Evolutionary conservation across 306 rosid species (phyloP).

Genomic region (Echinosophora koreensis): DNA sequence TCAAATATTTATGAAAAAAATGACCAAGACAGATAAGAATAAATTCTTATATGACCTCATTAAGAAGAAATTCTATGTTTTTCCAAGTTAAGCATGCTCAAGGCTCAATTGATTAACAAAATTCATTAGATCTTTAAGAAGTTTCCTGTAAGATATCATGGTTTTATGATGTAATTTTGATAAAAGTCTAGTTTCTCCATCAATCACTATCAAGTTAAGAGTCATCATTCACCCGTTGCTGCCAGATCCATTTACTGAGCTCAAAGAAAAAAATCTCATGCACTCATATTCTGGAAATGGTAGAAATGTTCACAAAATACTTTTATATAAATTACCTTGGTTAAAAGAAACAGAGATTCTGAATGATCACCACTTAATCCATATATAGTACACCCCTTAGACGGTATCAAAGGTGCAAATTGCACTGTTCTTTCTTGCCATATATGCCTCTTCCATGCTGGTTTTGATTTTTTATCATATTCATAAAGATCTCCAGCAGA

Average conservation of each 20-base stretch:
- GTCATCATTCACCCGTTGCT: neutral
- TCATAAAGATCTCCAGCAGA: conserved; percentile 92
- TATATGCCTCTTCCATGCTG: conserved; percentile 89
- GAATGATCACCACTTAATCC: conserved; percentile 73
- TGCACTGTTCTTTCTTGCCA: conserved; percentile 66
- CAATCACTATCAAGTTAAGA: neutral
- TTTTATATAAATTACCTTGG: conserved; percentile 64
- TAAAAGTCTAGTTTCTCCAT: neutral
- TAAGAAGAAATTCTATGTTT: conserved; percentile 20
- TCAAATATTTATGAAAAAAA: conserved; percentile 32
- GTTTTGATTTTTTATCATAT: conserved; percentile 79
- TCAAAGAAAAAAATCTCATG: neutral
- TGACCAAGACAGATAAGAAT: conserved; percentile 6
- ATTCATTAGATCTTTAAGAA: neutral
- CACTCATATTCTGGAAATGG: conserved; percentile 14
- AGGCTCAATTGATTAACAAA: neutral
- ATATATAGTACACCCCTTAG: conserved; percentile 62
- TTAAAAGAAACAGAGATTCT: conserved; percentile 85
- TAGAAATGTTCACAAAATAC: neutral
- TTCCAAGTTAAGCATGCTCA: conserved; percentile 3
- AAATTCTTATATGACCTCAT: neutral
- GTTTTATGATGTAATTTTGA: conserved; percentile 21
- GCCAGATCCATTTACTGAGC: neutral
- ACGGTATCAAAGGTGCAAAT: conserved; percentile 60
- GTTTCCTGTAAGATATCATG: neutral